Conservation (phyloP, 1,284 basidiomycete genomes). For the Pholiota adiposa region DNA sequence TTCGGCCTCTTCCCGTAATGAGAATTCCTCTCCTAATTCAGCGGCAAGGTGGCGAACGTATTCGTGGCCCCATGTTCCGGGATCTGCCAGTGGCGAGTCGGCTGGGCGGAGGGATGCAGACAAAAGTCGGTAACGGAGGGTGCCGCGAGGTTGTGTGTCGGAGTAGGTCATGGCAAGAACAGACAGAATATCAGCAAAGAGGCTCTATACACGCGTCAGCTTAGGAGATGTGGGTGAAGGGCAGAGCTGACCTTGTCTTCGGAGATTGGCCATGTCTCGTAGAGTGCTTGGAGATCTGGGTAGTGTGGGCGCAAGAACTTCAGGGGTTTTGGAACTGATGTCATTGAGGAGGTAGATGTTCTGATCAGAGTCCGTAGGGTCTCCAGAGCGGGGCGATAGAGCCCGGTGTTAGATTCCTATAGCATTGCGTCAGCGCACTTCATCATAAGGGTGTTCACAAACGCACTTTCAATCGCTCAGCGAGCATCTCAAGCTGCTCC, state of each 20-base stretch:
- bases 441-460: not conserved
- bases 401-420: conserved; percentile 85
- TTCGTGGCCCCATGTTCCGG: conserved; percentile 98
- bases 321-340: conserved; percentile 98
- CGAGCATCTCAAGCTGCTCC: conserved; percentile 96
- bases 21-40: conserved; percentile 95
- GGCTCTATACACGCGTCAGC: conserved; percentile 56
- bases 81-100: conserved; percentile 76
- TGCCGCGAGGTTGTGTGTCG: conserved; percentile 93
- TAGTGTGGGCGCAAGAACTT: conserved; percentile 98
- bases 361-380: conserved; percentile 93
- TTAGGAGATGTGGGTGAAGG: not conserved
- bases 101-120: conserved; percentile 74
- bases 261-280: conserved; percentile 79
- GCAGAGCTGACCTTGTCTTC: conserved; percentile 71
- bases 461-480: conserved; percentile 88
- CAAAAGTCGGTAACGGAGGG: conserved; percentile 88
- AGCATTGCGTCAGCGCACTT: conserved; percentile 14
- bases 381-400: conserved; percentile 93
- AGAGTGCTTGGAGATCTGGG: conserved; percentile 82
- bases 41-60: conserved; percentile 97
- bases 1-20: conserved; percentile 54
- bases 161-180: conserved; percentile 99
- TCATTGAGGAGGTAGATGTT: conserved; percentile 99
- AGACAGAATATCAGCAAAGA: conserved; percentile 98